Conservation (phyloP, 768 basidiomycete species). For the Daedalea quercina region DNA sequence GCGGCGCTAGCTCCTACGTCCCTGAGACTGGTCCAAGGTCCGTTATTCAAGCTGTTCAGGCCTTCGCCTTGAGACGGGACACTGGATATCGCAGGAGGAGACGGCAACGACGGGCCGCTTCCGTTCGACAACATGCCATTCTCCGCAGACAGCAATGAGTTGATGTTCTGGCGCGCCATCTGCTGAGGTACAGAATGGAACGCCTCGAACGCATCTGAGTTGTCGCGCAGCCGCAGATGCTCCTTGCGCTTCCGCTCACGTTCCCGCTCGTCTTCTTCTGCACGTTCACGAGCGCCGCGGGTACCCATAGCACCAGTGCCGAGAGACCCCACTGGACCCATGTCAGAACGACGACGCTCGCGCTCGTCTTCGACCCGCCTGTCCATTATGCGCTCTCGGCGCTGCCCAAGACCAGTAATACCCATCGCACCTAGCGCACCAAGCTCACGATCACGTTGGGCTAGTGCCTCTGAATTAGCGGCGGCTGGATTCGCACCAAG, state of each 20-base stretch:
- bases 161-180: conserved; percentile 27
- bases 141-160: conserved; percentile 25
- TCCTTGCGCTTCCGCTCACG: conserved; percentile 49
- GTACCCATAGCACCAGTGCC: conserved; percentile 19
- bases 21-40: conserved; percentile 20
- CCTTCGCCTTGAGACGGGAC: conserved; percentile 13
- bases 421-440: conserved; percentile 16
- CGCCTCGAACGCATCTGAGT: conserved; percentile 60
- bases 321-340: conserved; percentile 34
- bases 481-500: conserved; percentile 11
- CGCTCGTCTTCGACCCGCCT: conserved; percentile 43
- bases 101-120: background rate
- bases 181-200: conserved; percentile 59
- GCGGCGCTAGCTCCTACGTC: conserved; percentile 20
- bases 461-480: conserved; percentile 9
- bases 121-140: conserved; percentile 13
- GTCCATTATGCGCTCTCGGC: conserved; percentile 21
- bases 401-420: conserved; percentile 33
- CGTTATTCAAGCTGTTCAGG: background rate
- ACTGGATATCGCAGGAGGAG: conserved; percentile 13
- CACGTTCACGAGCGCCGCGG: conserved; percentile 57
- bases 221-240: conserved; percentile 35
- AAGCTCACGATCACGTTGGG: conserved; percentile 15
- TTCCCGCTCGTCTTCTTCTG: conserved; percentile 54
- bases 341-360: conserved; percentile 31